These are phyloP conservation scores for Acanthamoeba polyphaga DNA, from an alignment of 208 protist species.

Conservation along the genomic window DNA sequence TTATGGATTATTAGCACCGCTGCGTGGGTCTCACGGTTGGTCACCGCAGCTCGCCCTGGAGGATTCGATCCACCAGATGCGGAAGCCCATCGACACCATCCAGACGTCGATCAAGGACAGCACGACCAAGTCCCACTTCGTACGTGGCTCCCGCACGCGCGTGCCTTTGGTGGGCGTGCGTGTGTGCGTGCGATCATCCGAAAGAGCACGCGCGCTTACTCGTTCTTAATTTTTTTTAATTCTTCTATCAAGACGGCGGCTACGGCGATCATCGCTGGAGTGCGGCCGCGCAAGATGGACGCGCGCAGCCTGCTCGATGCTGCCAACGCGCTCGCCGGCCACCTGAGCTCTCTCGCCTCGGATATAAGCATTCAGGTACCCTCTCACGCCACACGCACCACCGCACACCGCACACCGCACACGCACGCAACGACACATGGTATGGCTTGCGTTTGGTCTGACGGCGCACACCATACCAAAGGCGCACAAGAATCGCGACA, in stretches of 20 bases:
- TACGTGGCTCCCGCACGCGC: neutral
- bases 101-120: conserved; percentile 3
- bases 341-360: neutral
- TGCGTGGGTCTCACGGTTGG: neutral
- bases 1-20: too few species aligned
- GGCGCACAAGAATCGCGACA: conserved; percentile 32
- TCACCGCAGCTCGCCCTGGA: neutral
- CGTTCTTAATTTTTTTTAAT: neutral
- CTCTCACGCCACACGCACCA: neutral
- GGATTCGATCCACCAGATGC: conserved; percentile 28
- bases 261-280: neutral
- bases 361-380: conserved; percentile 50
- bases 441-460: neutral
- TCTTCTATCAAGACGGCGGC: neutral
- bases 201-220: neutral
- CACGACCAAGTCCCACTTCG: conserved; percentile 1
- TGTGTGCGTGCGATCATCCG: neutral
- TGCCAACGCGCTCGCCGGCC: conserved; percentile 19
- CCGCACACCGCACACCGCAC: neutral
- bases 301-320: conserved; percentile 38
- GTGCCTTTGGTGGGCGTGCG: neutral
- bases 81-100: conserved; percentile 18
- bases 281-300: conserved; percentile 40
- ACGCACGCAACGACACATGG: too few species aligned
- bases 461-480: neutral